Conservation (phyloP, 805 yeast genomes). For the Monosporozyma servazzii region DNA sequence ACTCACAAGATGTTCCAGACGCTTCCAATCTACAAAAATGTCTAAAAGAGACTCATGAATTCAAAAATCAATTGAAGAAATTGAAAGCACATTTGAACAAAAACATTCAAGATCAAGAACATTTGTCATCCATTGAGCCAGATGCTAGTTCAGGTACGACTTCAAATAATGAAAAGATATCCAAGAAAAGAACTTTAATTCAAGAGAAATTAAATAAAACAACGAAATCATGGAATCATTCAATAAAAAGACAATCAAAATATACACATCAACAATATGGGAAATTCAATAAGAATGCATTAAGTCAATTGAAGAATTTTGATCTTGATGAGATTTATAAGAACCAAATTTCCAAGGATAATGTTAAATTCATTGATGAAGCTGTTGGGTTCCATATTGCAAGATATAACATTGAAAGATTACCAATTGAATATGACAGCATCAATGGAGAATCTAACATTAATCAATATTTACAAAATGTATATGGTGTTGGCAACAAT, state of each 20-base stretch:
- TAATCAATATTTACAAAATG: conserved; percentile 27
- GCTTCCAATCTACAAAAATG: conserved; percentile 16
- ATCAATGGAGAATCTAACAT: conserved; percentile 5
- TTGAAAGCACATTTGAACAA: conserved; percentile 36
- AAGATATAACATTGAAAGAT: conserved; percentile 38
- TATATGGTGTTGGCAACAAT: conserved; percentile 21
- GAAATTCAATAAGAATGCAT: conserved; percentile 23
- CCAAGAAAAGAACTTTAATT: conserved; percentile 19
- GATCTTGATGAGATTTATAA: conserved; percentile 29
- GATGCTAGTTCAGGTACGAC: background rate
- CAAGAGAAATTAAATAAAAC: conserved; percentile 25
- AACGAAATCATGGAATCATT: conserved; percentile 26
- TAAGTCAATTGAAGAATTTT: conserved; percentile 27
- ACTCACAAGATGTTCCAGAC: conserved; percentile 1
- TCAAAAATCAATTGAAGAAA: conserved; percentile 32
- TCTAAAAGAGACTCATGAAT: conserved; percentile 26
- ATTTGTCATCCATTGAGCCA: background rate
- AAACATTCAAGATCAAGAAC: conserved; percentile 16
- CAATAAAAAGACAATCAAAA: conserved; percentile 24
- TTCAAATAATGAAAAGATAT: conserved; percentile 8
- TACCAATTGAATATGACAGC: conserved; percentile 24
- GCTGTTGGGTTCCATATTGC: conserved; percentile 40
- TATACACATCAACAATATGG: conserved; percentile 17
- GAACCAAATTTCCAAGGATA: conserved; percentile 23
- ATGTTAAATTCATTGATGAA: conserved; percentile 26